Evolutionary conservation across 2,329 filamentous ascomycete species (phyloP), one percentile per base, ranked within the genome.

Genomic region (Colletotrichum orbiculare): DNA sequence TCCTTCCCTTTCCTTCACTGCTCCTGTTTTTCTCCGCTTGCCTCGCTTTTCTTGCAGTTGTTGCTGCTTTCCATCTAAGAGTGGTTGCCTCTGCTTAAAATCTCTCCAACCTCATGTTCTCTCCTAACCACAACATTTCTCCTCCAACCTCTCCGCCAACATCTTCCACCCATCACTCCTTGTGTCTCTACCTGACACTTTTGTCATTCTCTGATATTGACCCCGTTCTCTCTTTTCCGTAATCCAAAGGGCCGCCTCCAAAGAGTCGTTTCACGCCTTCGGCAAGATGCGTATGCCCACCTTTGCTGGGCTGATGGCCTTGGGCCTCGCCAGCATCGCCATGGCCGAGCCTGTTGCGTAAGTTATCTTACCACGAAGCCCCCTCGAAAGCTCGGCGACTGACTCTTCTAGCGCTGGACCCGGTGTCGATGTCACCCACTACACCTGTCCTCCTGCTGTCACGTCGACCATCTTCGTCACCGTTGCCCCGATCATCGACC

Each of bases 401-500:
- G 45, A 65, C 46, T 37, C 37, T 45, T 68, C 60, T 48, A 58
- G 68, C 57, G 67, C 69, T 39, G 70, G 54, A 47, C 67, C 42
- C 42, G 50, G 50, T n/a, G 17, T 15, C 15, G 50, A 17, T 53
- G 63, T 59, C 38, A 41, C 43, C 25, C 25, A 25, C 46, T 55
- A 47, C 65, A 69, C 45, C 70, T 85, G 83, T 69, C 73, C 77
- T 66, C 64, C 75, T 45, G 70, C 76, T 62, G 72, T 72, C 8
- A 79, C 78, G 41, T 78, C 76, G 41, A 85, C 83, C 43, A 77
- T 85, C 66, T 82, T 84, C 69, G 73, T 86, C 68, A 85, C 83
- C 39, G 74, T 84, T 54, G 76, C 75, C 56, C 76, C 79, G 12
- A 72, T 74, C 61, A 72, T 69, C 17, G 38, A 61, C 48, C 67